phyloP scores from a whole-genome alignment of 2,329 filamentous ascomycete genomes.

The Bertia moriformis region DNA sequence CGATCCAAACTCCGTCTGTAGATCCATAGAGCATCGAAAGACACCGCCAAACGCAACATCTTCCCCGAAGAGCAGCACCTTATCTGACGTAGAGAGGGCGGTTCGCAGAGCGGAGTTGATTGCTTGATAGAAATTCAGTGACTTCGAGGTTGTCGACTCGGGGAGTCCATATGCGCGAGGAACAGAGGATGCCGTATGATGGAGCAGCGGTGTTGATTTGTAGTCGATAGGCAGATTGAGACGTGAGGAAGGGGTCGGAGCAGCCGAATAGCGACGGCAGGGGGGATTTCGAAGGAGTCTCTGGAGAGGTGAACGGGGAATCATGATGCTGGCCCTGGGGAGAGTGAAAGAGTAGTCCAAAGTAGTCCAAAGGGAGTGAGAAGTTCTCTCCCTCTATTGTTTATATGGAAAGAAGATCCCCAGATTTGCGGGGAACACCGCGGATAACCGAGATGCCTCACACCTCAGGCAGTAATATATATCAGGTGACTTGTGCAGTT shows the following conservation, averaged over 20 bases:
- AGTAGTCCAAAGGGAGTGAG: no score
- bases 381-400: no score
- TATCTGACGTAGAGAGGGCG: slow-evolving; percentile 42
- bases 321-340: no score
- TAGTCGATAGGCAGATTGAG: slow-evolving; percentile 51
- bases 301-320: background rate
- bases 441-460: no score
- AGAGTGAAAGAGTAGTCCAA: no score
- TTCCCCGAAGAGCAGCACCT: slow-evolving; percentile 53
- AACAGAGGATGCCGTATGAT: slow-evolving; percentile 11
- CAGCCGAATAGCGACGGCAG: background rate
- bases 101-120: slow-evolving; percentile 50
- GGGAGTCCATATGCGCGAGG: slow-evolving; percentile 1
- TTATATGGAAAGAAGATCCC: no score
- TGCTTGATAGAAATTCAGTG: slow-evolving; percentile 51
- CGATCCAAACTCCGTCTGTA: slow-evolving; percentile 52
- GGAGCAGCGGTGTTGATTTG: slow-evolving; percentile 22
- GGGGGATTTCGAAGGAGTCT: background rate
- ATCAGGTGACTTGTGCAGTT: no score
- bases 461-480: no score
- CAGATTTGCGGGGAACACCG: no score
- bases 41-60: slow-evolving; percentile 60
- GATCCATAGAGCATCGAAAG: slow-evolving; percentile 53
- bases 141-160: slow-evolving; percentile 14
- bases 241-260: slow-evolving; percentile 1